Conservation (phyloP, 345 rosid species). For the Turritis glabra region DNA sequence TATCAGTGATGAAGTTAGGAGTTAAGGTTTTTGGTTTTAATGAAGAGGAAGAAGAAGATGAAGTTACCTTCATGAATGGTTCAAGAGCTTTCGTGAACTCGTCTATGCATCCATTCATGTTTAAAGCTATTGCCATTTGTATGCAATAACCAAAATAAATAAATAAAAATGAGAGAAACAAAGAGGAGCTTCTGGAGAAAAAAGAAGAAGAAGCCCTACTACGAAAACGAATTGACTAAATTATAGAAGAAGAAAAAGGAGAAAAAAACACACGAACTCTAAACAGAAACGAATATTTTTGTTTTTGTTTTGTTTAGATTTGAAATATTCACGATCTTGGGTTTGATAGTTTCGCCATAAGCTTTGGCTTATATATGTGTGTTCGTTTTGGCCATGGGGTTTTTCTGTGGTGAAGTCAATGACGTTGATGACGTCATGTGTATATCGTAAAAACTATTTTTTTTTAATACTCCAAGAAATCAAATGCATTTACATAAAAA, state of each 20-base stretch:
- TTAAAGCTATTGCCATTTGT: conserved; percentile 46
- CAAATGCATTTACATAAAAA: neutral
- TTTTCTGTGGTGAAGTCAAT: conserved; percentile 18
- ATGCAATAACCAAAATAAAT: neutral
- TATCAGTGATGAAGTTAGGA: neutral
- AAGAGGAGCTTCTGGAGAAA: conserved; percentile 6
- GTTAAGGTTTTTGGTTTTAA: neutral
- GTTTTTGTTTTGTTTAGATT: conserved; percentile 8
- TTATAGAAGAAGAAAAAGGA: neutral
- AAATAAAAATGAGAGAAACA: neutral
- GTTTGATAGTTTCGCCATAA: conserved; percentile 25
- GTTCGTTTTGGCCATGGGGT: neutral
- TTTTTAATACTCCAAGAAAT: neutral
- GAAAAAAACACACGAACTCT: no score
- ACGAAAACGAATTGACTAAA: neutral
- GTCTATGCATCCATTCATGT: conserved; percentile 46
- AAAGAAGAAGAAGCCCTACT: neutral
- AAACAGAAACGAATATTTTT: neutral
- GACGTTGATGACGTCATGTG: conserved; percentile 18
- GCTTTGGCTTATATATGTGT: conserved; percentile 30
- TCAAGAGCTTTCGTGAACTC: conserved; percentile 67
- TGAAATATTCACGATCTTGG: conserved; percentile 20
- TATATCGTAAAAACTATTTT: neutral
- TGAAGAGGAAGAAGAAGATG: conserved; percentile 39
- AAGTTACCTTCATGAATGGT: conserved; percentile 61